Evolutionary conservation across 2,329 filamentous ascomycete species (phyloP), one percentile per base, ranked within the genome.

Genomic region (Phialemonium atrogriseum): DNA sequence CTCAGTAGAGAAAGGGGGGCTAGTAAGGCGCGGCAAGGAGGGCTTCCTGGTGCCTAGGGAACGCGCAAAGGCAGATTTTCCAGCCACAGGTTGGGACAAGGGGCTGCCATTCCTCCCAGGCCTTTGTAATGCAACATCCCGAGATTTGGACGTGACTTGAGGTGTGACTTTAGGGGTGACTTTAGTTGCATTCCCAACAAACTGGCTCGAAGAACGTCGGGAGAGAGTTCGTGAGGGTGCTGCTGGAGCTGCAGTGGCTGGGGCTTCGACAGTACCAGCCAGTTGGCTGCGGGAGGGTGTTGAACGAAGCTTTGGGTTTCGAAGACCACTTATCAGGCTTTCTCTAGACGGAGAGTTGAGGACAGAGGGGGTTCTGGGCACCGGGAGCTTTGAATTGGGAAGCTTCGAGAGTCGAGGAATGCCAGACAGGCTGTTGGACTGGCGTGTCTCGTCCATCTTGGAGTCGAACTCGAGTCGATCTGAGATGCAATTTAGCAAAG

Each of bases 391-490:
- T 11, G 28, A 30, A 8, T 30, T 21, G 10, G 28, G 28, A 6
- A 30, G 28, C 13, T 14, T 23, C 11, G 28, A 30, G 12, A 13
- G 28, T 16, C 28, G 28, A 24, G 28, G 28, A 13, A 30, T 19
- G 15, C 19, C 28, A 14, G 28, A 30, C 8, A 21, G 28, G 19
- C 12, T 22, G 19, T 15, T 30, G 21, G 28, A 16, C 19, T 24
- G 28, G 17, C 17, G 28, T 14, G 17, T 14, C 10, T 30, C 28
- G 14, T 30, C 28, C 28, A 30, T 30, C 7, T 13, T 30, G 9
- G 23, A 22, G 28, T 24, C n/a, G n/a, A n/a, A n/a, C n/a, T n/a
- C n/a, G n/a, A n/a, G n/a, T n/a, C n/a, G n/a, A n/a, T n/a, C n/a
- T n/a, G n/a, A n/a, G n/a, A n/a, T n/a, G n/a, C n/a, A n/a, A n/a